Base-by-base conservation (phyloP, 2,329 filamentous ascomycete genomes). In the Plectosphaerella cucumerina region DNA sequence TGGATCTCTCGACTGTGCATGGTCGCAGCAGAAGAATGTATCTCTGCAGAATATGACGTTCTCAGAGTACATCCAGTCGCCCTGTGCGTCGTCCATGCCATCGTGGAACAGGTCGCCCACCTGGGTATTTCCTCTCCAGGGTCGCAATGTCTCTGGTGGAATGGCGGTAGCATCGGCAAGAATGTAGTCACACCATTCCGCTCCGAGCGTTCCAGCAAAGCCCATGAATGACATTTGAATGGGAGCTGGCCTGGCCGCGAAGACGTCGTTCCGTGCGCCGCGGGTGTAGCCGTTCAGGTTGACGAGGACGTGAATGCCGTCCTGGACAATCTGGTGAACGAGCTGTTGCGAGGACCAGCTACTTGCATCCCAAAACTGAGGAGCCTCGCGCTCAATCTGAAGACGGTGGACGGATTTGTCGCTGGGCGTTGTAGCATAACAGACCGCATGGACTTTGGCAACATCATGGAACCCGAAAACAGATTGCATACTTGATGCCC, bases 211-310 rank as follows among this genome's bases (percentile, higher is more conserved):
- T 10, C 94, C 94, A 0, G 94, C 94, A 65, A 99, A 99, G 1
- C 94, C 94, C 94, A 99, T 99, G 63, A 99, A 99, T 0, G 94
- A 96, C 94, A 99, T 99, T 59, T 99, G 94, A 42, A 99, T 90
- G 0, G 94, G 94, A 2, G 92, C 91, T 15, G 94, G 90, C 22
- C 95, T 84, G 20, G 94, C 94, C 20, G 94, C 94, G 66, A 99
- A 99, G 4, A 99, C 87, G 65, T 99, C 94, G 60, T 99, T 99
- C 21, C 92, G 84, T n/a, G 94, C 94, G 26, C 94, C 94, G 49
- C 94, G 82, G 0, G 94, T 99, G 67, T 99, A 99, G 11, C 94
- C 94, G 61, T 99, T 99, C n/a, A 99, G 78, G 57, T 99, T 99
- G 60, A 99, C 85, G 18, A 99, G 78, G 41, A 99, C 94, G 64